A percentile compares a stretch with the other conserved stretches of the same genome.
These are phyloP conservation scores for Podospora bellae-mahoneyi DNA, from an alignment of 495 filamentous ascomycete species.

Conservation along the genomic window DNA sequence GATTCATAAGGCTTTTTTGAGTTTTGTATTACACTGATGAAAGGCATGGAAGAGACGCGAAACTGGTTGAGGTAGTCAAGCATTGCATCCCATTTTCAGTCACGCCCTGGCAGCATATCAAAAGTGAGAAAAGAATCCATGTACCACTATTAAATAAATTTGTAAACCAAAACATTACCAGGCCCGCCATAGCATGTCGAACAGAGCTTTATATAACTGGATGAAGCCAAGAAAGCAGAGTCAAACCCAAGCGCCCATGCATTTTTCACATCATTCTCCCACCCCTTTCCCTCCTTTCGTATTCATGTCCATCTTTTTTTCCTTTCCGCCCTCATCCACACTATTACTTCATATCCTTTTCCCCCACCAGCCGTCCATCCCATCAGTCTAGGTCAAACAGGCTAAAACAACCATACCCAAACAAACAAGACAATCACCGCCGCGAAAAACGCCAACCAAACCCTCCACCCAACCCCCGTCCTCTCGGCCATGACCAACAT, in stretches of 20 bases:
- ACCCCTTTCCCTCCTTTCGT: neutral
- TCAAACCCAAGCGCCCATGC: neutral
- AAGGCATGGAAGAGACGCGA: no score
- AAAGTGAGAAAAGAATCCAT: neutral
- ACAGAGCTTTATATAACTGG: neutral
- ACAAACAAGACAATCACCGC: constrained; percentile 76
- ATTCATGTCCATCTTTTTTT: neutral
- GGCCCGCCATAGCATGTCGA: neutral
- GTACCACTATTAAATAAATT: neutral
- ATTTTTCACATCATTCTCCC: neutral
- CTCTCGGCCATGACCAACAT: constrained; percentile 95
- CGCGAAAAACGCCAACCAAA: constrained; percentile 84
- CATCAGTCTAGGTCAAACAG: no score
- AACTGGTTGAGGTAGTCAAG: no score
- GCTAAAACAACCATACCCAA: constrained; percentile 84
- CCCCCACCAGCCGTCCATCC: no score
- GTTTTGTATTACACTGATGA: no score
- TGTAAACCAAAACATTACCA: neutral
- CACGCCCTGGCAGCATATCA: neutral
- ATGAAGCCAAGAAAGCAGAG: neutral
- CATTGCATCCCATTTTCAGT: neutral
- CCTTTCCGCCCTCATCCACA: neutral
- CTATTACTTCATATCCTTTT: neutral
- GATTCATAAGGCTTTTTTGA: no score
- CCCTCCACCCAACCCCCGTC: constrained; percentile 90